Conservation (phyloP, 1,284 basidiomycete species). For the Bjerkandera adusta region DNA sequence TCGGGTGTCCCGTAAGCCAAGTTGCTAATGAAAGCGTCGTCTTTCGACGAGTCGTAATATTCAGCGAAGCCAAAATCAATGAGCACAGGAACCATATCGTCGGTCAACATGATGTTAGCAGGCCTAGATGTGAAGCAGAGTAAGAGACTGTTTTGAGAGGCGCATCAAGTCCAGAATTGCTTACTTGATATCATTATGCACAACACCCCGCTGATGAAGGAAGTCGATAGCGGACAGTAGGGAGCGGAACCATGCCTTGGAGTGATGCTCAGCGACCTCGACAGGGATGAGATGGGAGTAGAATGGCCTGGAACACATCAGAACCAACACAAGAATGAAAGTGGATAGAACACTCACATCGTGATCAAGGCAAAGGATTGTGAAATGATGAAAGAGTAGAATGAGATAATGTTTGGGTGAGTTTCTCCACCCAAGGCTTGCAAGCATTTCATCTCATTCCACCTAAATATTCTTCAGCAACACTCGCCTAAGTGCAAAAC, state of each 20-base stretch:
- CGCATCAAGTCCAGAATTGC: background rate
- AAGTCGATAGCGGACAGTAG: constrained; percentile 88
- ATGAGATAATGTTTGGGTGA: constrained; percentile 88
- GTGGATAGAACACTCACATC: constrained; percentile 57
- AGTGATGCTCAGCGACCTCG: constrained; percentile 73
- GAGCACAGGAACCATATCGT: constrained; percentile 73
- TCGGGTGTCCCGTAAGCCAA: constrained; percentile 90
- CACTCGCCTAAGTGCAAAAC: constrained; percentile 14
- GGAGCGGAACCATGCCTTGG: constrained; percentile 82
- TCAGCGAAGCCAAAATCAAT: constrained; percentile 94
- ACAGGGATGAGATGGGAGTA: constrained; percentile 80
- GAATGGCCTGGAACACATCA: constrained; percentile 53
- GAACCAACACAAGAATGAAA: constrained; percentile 3
- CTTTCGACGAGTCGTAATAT: constrained; percentile 59
- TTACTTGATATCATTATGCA: constrained; percentile 95
- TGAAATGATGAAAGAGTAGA: constrained; percentile 91
- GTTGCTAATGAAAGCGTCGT: constrained; percentile 77
- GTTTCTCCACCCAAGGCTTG: constrained; percentile 76
- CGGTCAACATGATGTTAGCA: constrained; percentile 83
- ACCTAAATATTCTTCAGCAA: constrained; percentile 42
- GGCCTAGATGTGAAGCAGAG: constrained; percentile 47
- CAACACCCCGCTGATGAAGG: constrained; percentile 82
- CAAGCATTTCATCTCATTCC: constrained; percentile 95
- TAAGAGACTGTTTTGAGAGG: background rate
- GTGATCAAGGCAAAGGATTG: constrained; percentile 85